phyloP scores from a whole-genome alignment of 202 grass and related monocot species.

The Alloteropsis angusta region DNA sequence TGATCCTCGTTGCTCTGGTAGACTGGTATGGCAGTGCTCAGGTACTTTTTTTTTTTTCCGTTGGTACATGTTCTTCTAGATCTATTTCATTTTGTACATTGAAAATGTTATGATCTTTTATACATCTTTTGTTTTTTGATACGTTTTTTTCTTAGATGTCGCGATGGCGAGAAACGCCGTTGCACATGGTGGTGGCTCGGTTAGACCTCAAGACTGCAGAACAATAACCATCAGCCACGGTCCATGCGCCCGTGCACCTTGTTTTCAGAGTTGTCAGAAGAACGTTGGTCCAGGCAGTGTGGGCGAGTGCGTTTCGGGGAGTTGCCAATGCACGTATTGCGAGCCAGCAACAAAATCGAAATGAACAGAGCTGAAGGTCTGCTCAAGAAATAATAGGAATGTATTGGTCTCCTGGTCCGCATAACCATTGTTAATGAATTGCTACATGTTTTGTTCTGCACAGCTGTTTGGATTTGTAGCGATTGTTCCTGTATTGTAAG shows the following conservation, averaged over 20 bases:
- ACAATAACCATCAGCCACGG: neutral
- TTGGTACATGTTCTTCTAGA: neutral
- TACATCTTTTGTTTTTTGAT: neutral
- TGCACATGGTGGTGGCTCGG: neutral
- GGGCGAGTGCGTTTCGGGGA: neutral
- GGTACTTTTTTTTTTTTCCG: neutral
- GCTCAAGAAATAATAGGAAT: neutral
- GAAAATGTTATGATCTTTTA: neutral
- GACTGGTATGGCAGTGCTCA: neutral
- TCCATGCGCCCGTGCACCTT: neutral
- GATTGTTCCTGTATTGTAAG: neutral
- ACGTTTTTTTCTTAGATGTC: neutral
- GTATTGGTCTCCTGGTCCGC: neutral
- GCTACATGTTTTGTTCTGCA: neutral
- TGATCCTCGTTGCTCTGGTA: neutral
- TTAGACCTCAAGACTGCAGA: constrained; percentile 2
- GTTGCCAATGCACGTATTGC: constrained; percentile 21
- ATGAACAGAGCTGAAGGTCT: neutral
- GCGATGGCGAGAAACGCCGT: neutral
- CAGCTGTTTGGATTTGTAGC: neutral
- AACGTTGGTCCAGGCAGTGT: neutral
- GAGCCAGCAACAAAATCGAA: neutral
- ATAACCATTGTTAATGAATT: neutral
- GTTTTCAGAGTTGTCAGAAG: neutral
- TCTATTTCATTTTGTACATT: neutral